A percentile compares a stretch with the other conserved stretches of the same genome.
These are phyloP conservation scores for Oryza rufipogon DNA, from an alignment of 176 grass and related monocot genomes.

Conservation along the genomic window DNA sequence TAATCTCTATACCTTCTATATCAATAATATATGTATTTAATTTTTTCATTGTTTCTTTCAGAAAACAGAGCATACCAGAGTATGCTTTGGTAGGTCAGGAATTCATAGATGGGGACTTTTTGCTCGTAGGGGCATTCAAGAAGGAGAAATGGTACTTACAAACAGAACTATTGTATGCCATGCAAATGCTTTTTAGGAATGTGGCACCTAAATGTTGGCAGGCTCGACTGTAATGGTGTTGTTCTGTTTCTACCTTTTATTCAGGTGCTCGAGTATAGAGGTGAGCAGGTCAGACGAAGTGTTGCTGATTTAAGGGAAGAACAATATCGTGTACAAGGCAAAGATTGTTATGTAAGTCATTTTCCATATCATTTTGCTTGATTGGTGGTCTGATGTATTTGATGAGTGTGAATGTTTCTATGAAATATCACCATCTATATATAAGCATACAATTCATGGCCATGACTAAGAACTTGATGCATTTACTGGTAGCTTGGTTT, in stretches of 20 bases:
- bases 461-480: conserved; percentile 2
- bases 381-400: conserved; percentile 13
- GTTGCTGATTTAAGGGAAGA: conserved; percentile 90
- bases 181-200: conserved; percentile 24
- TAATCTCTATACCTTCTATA: conserved; percentile 20
- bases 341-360: conserved; percentile 97
- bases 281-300: conserved; percentile 90
- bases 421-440: not conserved
- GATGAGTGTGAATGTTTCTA: conserved; percentile 3
- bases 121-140: conserved; percentile 87
- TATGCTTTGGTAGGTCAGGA: conserved; percentile 97
- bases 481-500: not conserved
- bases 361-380: conserved; percentile 29
- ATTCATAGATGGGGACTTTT: conserved; percentile 99
- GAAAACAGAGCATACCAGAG: conserved; percentile 91
- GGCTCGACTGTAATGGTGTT: conserved; percentile 15
- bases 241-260: conserved; percentile 9
- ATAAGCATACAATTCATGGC: conserved; percentile 1
- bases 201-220: not conserved
- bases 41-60: conserved; percentile 50
- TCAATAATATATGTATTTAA: conserved; percentile 32
- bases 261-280: conserved; percentile 94
- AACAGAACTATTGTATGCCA: not conserved
- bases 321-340: conserved; percentile 73
- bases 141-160: conserved; percentile 94